A percentile compares a stretch with the other conserved stretches of the same genome.
Evolutionary conservation across 1,284 basidiomycete species (phyloP).

Genomic region (Moniliella sp.): DNA sequence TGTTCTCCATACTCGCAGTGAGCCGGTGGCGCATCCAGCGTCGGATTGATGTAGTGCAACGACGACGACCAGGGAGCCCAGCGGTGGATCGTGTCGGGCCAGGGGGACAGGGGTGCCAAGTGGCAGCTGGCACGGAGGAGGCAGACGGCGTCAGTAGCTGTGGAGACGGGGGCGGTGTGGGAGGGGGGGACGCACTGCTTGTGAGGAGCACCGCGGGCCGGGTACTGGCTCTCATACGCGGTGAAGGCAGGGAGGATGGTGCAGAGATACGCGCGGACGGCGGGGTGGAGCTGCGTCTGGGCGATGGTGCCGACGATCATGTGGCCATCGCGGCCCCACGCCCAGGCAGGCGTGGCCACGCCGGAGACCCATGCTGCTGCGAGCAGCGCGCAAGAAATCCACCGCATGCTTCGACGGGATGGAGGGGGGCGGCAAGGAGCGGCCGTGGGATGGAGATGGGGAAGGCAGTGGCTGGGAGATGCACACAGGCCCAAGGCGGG

Average conservation of each 20-base stretch:
- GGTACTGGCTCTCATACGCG: constrained; percentile 2
- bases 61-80: constrained; percentile 34
- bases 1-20: constrained; percentile 53
- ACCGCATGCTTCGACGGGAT: no score
- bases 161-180: background rate
- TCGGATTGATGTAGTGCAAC: constrained; percentile 56
- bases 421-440: no score
- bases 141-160: background rate
- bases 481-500: no score
- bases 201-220: constrained; percentile 3
- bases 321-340: constrained; percentile 44
- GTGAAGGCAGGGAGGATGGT: constrained; percentile 40
- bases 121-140: constrained; percentile 15
- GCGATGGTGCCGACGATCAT: constrained; percentile 80
- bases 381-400: no score
- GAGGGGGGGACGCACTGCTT: constrained; percentile 1
- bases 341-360: constrained; percentile 3
- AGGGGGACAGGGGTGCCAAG: constrained; percentile 48
- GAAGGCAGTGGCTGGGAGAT: no score
- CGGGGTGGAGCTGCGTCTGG: constrained; percentile 63
- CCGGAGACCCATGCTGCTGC: constrained; percentile 45
- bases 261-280: constrained; percentile 50
- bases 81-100: constrained; percentile 43
- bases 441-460: no score
- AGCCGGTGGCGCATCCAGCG: constrained; percentile 53